phyloP scores from a whole-genome alignment of 2,329 filamentous ascomycete genomes.

The Cordyceps javanica region DNA sequence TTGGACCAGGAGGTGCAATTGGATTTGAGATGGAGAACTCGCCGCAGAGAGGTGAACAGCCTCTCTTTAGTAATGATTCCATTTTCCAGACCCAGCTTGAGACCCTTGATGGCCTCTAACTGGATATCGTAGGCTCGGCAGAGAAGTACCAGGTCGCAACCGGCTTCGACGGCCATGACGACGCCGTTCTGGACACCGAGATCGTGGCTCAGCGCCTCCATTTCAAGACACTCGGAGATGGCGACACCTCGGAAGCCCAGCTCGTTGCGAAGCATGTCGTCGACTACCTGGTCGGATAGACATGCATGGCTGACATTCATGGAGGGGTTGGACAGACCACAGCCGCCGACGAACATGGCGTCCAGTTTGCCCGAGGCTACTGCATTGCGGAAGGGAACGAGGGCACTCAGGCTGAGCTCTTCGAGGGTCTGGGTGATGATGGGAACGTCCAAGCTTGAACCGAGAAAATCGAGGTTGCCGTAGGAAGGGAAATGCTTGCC shows the following conservation, averaged over 20 bases:
- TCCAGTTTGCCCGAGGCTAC: conserved; percentile 76
- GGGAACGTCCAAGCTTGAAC: conserved; percentile 84
- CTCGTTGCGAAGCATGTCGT: conserved; percentile 81
- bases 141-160: conserved; percentile 84
- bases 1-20: conserved; percentile 86
- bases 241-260: conserved; percentile 87
- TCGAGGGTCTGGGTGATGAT: conserved; percentile 94
- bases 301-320: conserved; percentile 96
- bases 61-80: conserved; percentile 77
- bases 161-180: conserved; percentile 95
- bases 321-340: conserved; percentile 82
- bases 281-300: conserved; percentile 86
- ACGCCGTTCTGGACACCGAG: conserved; percentile 96
- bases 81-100: conserved; percentile 86
- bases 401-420: conserved; percentile 82
- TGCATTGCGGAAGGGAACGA: conserved; percentile 87
- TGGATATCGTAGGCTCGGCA: conserved; percentile 86
- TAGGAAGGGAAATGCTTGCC: conserved; percentile 97
- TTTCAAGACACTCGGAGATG: conserved; percentile 91
- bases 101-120: conserved; percentile 81
- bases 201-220: conserved; percentile 92
- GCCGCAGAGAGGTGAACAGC: conserved; percentile 71
- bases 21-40: conserved; percentile 75
- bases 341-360: conserved; percentile 93
- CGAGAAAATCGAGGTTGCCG: conserved; percentile 88